These are phyloP conservation scores for Prunus yedoensis DNA, from an alignment of 331 rosid genomes.

Conservation along the genomic window DNA sequence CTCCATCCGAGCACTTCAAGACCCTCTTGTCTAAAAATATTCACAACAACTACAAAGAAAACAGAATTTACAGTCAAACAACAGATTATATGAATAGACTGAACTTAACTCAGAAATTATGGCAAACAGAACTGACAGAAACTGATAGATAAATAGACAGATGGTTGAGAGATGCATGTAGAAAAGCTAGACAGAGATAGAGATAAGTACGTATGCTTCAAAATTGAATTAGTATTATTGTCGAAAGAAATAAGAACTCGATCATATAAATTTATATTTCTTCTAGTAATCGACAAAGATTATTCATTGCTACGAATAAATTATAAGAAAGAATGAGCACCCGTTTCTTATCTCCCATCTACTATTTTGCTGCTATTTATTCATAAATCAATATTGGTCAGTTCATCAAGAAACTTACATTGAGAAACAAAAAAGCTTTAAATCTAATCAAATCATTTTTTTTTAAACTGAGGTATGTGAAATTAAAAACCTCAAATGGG, in stretches of 20 bases:
- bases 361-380: neutral
- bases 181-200: neutral
- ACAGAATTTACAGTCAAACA: constrained; percentile 40
- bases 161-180: neutral
- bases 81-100: constrained; percentile 13
- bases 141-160: neutral
- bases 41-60: constrained; percentile 70
- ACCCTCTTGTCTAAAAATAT: constrained; percentile 89
- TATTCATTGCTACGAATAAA: neutral
- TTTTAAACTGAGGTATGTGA: neutral
- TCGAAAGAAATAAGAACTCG: neutral
- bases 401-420: neutral
- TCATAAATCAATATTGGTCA: neutral
- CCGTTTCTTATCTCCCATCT: neutral
- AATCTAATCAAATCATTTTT: neutral
- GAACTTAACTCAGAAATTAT: neutral
- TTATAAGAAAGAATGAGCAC: neutral
- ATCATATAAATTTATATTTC: neutral
- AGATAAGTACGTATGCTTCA: neutral
- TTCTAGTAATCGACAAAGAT: neutral
- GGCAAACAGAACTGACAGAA: neutral
- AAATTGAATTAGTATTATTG: neutral
- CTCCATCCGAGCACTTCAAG: constrained; percentile 99
- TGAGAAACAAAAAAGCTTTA: neutral
- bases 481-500: neutral